These are phyloP conservation scores for Leccinum subtestaceum DNA, from an alignment of 768 basidiomycete genomes.

Conservation along the genomic window DNA sequence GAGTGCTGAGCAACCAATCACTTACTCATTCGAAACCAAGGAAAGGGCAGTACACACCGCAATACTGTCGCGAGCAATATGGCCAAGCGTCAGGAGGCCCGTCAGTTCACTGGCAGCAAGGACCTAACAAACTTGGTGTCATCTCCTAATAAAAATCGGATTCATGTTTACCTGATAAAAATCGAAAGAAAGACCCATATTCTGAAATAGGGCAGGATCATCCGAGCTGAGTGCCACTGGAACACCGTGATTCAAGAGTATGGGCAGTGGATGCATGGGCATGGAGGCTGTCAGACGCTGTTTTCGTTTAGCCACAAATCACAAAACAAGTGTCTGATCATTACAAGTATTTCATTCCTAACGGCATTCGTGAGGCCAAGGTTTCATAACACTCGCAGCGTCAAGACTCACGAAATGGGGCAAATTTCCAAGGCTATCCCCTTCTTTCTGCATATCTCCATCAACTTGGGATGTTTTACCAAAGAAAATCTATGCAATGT, in stretches of 20 bases:
- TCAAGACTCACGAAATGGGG: conserved; percentile 67
- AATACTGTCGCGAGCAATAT: conserved; percentile 71
- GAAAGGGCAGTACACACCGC: conserved; percentile 23
- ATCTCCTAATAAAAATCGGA: not conserved
- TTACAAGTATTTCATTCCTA: conserved; percentile 74
- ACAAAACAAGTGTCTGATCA: conserved; percentile 9
- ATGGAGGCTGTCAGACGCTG: conserved; percentile 76
- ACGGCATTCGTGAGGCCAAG: not conserved
- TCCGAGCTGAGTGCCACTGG: conserved; percentile 71
- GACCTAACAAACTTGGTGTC: conserved; percentile 39
- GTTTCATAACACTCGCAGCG: not conserved
- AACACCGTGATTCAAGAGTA: conserved; percentile 69
- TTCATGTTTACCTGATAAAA: conserved; percentile 59
- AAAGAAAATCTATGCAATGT: conserved; percentile 39
- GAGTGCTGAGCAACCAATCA: conserved; percentile 43
- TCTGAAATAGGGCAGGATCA: conserved; percentile 75
- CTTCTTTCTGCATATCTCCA: conserved; percentile 61
- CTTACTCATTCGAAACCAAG: not conserved
- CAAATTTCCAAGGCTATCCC: conserved; percentile 72
- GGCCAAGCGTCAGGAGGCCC: conserved; percentile 58
- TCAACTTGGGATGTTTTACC: conserved; percentile 72
- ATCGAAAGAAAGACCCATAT: conserved; percentile 75
- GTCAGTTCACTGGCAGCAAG: conserved; percentile 67
- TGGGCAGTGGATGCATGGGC: conserved; percentile 74
- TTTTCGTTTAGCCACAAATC: not conserved